Evolutionary conservation across 768 basidiomycete species (phyloP).

Genomic region (Tulasnella sp.): DNA sequence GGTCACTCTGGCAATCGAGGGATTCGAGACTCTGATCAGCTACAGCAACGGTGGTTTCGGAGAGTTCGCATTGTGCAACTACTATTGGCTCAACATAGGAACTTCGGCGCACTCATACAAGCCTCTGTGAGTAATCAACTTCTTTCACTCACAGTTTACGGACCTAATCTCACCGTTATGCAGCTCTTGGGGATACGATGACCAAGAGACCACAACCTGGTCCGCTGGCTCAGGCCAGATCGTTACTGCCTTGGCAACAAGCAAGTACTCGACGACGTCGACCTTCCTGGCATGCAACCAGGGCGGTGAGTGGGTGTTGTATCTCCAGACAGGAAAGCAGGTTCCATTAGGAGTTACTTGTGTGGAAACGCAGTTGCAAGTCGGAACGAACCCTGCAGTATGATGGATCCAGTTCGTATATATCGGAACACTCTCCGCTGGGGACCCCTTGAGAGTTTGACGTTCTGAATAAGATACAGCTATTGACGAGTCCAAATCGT

Average conservation of each 20-base stretch:
- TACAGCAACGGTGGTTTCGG: conserved; percentile 10
- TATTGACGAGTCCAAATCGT: not conserved
- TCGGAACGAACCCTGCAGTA: not conserved
- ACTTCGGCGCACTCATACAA: conserved; percentile 2
- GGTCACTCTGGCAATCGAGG: not conserved
- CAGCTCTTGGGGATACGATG: conserved; percentile 6
- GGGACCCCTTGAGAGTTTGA: not conserved
- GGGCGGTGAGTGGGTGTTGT: not conserved
- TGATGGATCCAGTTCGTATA: not conserved
- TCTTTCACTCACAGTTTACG: not conserved
- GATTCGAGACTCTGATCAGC: not conserved
- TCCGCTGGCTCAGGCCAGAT: not conserved
- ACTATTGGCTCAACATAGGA: conserved; percentile 17
- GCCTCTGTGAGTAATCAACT: not conserved
- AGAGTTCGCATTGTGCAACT: not conserved
- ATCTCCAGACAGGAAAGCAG: conserved; percentile 19
- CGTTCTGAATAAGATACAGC: not conserved
- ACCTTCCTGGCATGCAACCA: conserved; percentile 10
- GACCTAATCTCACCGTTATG: not conserved
- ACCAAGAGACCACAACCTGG: not conserved
- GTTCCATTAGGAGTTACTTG: conserved; percentile 9
- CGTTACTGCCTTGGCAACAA: not conserved
- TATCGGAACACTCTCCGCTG: not conserved
- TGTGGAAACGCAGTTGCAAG: not conserved
- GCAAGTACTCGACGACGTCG: not conserved